Base-by-base conservation (phyloP, 306 rosid genomes). In the Comarum palustre region DNA sequence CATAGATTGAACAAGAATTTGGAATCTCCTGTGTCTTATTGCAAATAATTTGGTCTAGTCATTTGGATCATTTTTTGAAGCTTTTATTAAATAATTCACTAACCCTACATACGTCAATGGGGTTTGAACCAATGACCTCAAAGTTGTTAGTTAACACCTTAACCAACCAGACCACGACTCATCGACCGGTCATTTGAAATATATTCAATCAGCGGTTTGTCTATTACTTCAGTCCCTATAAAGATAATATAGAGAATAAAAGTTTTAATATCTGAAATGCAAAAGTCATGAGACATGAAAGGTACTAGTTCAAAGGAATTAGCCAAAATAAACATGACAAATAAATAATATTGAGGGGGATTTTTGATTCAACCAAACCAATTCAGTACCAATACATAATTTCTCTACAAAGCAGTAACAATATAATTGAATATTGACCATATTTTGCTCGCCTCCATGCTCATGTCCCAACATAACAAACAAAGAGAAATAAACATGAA, bases 351-450 rank as follows among this genome's bases (percentile, higher is more conserved):
- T 36, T 64, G 72, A 73, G 84, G 85, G 78, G 80, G 82, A 83
- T 74, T 71, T 77, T 71, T 78, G 82, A 79, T 79, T 83, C 89
- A 86, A 85, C 86, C 84, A 85, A 78, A 78, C 79, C 88, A 84
- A 77, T 82, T 80, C 80, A 75, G 78, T 75, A 55, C 69, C 79
- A 86, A 69, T 84, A 83, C 83, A 85, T 75, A 82, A 60, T 69
- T 84, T 79, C 69, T 84, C 79, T 82, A 75, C 77, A 78, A 43
- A 71, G 65, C 60, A 73, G 46, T 62, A 72, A 72, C 43, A 36
- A 74, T 61, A 68, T 79, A 67, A 78, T 64, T 41, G 60, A 81
- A 86, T 78, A 78, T 83, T 83, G 66, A 78, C 64, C 80, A 83
- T 78, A 79, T 68, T 82, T 87, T 85, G 82, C 82, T 75, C 80